Evolutionary conservation across 257 asterid genomes (phyloP).

Genomic region (Gentiana dahurica): DNA sequence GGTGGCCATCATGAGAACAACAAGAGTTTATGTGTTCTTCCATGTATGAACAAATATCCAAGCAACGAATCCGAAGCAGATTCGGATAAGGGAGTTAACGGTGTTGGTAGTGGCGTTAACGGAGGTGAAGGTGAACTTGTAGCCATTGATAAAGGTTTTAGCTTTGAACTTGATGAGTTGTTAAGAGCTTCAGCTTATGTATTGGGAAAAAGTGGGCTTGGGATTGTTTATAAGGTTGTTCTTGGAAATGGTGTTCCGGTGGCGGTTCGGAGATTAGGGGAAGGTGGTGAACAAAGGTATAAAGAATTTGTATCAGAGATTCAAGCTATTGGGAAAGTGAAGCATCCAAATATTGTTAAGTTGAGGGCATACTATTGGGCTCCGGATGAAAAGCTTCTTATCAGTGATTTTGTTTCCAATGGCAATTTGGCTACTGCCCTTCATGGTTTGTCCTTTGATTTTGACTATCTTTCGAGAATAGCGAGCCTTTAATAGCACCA

Average conservation of each 20-base stretch:
- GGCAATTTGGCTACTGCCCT: constrained; percentile 88
- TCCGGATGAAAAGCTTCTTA: constrained; percentile 92
- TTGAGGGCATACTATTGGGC: constrained; percentile 97
- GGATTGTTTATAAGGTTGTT: constrained; percentile 94
- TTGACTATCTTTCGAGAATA: too few relatives aligned
- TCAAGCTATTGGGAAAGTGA: constrained; percentile 85
- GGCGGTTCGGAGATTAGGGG: constrained; percentile 90
- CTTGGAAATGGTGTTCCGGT: constrained; percentile 86
- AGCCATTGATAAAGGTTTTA: constrained; percentile 89
- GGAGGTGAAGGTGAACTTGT: constrained; percentile 85
- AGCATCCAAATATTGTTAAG: constrained; percentile 81
- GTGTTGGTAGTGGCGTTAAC: constrained; percentile 44
- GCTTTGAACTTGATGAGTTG: constrained; percentile 75
- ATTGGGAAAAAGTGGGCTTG: constrained; percentile 90
- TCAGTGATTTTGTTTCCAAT: constrained; percentile 79
- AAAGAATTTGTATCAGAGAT: constrained; percentile 86
- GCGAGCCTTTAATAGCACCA: too few relatives aligned
- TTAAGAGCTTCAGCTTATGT: constrained; percentile 97
- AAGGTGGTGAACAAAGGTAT: constrained; percentile 88
- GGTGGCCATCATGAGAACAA: constrained; percentile 39
- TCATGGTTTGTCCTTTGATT: constrained; percentile 36
- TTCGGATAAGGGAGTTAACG: constrained; percentile 67
- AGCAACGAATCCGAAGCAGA: constrained; percentile 58
- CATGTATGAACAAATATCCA: constrained; percentile 45
- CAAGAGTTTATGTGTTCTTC: constrained; percentile 37